Base-by-base conservation (phyloP, 1,139 yeast genomes). In the Protomyces lactucae-debilis region DNA sequence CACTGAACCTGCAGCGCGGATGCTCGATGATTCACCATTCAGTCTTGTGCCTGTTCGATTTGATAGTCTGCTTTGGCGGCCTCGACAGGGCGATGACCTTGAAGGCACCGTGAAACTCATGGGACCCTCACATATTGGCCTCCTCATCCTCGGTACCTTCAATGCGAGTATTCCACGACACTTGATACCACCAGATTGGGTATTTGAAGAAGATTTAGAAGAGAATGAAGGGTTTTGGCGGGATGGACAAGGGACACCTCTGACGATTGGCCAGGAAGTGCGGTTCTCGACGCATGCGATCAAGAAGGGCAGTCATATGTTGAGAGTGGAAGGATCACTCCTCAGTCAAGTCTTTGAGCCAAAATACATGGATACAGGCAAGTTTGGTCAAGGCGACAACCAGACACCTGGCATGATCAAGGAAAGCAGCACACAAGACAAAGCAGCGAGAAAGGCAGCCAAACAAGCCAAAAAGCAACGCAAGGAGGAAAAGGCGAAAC, bases 51-150 rank as follows among this genome's bases (percentile, higher is more conserved):
- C 98, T 98, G 80, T 90, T 59, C 77, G 83, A 2, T 95, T 87
- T n/a, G 95, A 90, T 67, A 79, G 93, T 55, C 79, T 91, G 66
- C 82, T 91, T 64, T 93, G 99, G 98, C 84, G 83, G 72, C 99
- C 99, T 3, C 84, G 83, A 70, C 80, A 85, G 14, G 97, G 96
- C 4, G 98, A 93, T 72, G 77, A 80, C 1, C 51, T 69, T 12
- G 96, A 92, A 73, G 99, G 99, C 5, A 82, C 85, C 78, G 82
- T 88, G 66, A 90, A 90, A 77, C 85, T 93, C 83, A 97, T 92
- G 78, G 87, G 97, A 1, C 97, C 96, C 16, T 87, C 96, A 8
- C 99, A 93, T 73, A 86, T 95, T 72, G 98, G 98, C 67, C 79
- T 93, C 69, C 81, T 93, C 70, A 81, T 93, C 63, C 93, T 89